These are phyloP conservation scores for Spizellomyces punctatus DNA, from an alignment of 192 early-diverging fungal species.

Conservation along the genomic window DNA sequence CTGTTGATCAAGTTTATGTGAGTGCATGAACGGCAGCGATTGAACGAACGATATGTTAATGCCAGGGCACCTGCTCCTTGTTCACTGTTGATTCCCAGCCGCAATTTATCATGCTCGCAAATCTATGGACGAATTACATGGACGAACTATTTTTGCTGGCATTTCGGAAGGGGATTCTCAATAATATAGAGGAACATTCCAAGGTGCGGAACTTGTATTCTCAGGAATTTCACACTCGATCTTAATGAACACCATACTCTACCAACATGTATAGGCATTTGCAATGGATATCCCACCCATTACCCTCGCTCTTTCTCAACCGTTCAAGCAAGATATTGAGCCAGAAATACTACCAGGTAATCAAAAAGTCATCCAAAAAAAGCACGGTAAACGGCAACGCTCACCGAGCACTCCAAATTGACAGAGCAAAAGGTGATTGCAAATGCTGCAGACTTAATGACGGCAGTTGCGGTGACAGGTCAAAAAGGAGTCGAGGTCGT, in stretches of 20 bases:
- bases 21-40: constrained; percentile 17
- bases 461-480: constrained; percentile 46
- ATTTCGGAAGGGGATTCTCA: constrained; percentile 53
- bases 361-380: not conserved
- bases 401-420: not conserved
- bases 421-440: constrained; percentile 48
- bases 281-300: constrained; percentile 41
- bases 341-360: constrained; percentile 53
- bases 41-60: not conserved
- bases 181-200: constrained; percentile 45
- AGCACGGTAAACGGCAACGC: not conserved
- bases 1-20: constrained; percentile 66
- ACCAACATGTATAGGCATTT: constrained; percentile 36
- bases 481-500: constrained; percentile 52
- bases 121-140: constrained; percentile 52
- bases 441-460: constrained; percentile 50
- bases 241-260: not conserved
- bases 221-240: not conserved
- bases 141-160: constrained; percentile 60
- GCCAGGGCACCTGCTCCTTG: too few species aligned
- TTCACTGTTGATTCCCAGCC: constrained; percentile 35
- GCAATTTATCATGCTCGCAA: constrained; percentile 55
- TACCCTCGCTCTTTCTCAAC: constrained; percentile 18
- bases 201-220: constrained; percentile 17
- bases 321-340: constrained; percentile 53